phyloP scores from a whole-genome alignment of 2,329 filamentous ascomycete genomes.

The Fusarium secorum region DNA sequence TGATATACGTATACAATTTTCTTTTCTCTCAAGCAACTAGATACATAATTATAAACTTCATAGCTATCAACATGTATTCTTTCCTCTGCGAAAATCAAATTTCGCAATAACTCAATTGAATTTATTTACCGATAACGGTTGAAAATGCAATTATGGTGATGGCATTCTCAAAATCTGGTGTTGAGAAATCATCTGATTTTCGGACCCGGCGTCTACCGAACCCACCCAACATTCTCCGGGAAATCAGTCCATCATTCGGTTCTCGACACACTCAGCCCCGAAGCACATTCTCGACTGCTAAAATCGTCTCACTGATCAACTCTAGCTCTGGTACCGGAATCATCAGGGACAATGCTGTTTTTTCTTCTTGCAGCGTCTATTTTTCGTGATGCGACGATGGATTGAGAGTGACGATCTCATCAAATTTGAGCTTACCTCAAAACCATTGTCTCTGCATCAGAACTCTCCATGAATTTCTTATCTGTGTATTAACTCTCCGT shows the following conservation, averaged over 20 bases:
- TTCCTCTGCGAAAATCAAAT: fast-evolving
- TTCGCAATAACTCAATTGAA: fast-evolving
- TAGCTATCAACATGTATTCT: fast-evolving
- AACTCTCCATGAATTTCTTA: background rate
- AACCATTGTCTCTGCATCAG: no score
- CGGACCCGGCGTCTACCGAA: constrained; percentile 28
- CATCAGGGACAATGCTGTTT: background rate
- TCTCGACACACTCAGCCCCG: background rate
- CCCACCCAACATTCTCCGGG: constrained; percentile 7
- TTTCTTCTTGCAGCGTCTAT: background rate
- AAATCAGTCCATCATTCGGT: constrained; percentile 26
- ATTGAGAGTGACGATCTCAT: background rate
- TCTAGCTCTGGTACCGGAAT: background rate
- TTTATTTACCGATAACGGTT: background rate
- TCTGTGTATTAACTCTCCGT: background rate
- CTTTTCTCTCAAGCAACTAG: background rate
- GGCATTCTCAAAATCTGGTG: background rate
- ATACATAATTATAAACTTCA: background rate
- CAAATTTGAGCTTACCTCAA: background rate
- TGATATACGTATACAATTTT: fast-evolving
- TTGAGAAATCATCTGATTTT: constrained; percentile 20
- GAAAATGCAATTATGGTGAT: background rate
- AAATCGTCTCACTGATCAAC: background rate
- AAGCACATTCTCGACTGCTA: background rate
- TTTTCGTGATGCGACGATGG: no score